A percentile compares a stretch with the other conserved stretches of the same genome.
phyloP scores from a whole-genome alignment of 2,329 filamentous ascomycete genomes.

The Penicillium occitanis region DNA sequence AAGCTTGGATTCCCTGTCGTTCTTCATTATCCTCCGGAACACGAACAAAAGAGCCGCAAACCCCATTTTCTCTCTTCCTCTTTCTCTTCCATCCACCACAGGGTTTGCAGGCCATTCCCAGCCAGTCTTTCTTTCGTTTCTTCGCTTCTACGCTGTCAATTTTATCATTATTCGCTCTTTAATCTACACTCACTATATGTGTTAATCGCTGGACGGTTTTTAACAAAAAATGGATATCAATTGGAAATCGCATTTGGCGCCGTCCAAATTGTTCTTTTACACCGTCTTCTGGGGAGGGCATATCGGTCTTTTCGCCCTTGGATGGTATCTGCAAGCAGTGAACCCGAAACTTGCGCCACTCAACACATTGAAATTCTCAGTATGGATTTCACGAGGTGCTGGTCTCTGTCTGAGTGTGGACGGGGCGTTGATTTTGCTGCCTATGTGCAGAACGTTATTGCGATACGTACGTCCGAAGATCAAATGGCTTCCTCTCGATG shows the following conservation, averaged over 20 bases:
- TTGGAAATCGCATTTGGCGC: conserved; percentile 60
- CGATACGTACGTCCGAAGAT: conserved; percentile 82
- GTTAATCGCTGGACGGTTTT: conserved; percentile 26
- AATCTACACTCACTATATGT: conserved; percentile 3
- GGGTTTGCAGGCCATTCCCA: conserved; percentile 15
- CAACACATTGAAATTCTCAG: conserved; percentile 80
- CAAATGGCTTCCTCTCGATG: conserved; percentile 86
- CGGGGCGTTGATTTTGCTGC: conserved; percentile 81
- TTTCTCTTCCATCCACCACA: not conserved
- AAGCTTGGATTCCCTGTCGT: not conserved
- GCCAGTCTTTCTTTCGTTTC: conserved; percentile 8
- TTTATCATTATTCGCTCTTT: conserved; percentile 5
- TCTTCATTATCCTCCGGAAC: not conserved
- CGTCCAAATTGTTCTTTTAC: conserved; percentile 74
- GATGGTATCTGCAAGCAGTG: conserved; percentile 77
- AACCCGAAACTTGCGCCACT: conserved; percentile 71
- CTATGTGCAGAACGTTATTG: conserved; percentile 90
- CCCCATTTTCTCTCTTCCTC: not conserved
- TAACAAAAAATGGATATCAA: conserved; percentile 39
- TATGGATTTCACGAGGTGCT: conserved; percentile 94
- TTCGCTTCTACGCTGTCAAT: not conserved
- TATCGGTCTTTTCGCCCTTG: conserved; percentile 73
- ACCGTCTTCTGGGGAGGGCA: conserved; percentile 78
- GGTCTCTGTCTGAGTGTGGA: conserved; percentile 83
- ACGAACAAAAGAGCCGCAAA: not conserved